Conservation (phyloP, 192 early-diverging fungal species). For the Cetraspora pellucida region DNA sequence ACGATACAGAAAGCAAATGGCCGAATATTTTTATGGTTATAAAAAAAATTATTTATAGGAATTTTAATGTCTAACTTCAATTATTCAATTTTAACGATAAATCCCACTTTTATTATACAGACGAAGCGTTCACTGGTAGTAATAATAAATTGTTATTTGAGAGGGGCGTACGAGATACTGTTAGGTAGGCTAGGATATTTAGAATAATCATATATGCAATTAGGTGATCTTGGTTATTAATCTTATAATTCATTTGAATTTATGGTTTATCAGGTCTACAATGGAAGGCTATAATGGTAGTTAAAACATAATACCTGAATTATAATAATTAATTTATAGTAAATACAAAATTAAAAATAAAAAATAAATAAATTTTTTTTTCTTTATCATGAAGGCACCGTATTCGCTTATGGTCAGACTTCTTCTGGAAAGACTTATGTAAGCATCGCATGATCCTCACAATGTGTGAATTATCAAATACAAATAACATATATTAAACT, state of each 20-base stretch:
- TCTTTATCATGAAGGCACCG: conserved; percentile 64
- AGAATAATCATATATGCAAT: too few relatives aligned
- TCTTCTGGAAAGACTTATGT: conserved; percentile 91
- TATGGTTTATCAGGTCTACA: conserved; percentile 35
- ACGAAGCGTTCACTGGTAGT: conserved; percentile 43
- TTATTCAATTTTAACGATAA: neutral
- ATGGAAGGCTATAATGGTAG: conserved; percentile 95
- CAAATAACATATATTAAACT: neutral
- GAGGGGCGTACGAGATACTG: conserved; percentile 44
- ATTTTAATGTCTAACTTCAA: neutral
- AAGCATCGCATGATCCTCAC: conserved; percentile 35
- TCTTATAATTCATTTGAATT: neutral
- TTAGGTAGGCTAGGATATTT: conserved; percentile 34
- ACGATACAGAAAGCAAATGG: conserved; percentile 29
- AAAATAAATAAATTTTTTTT: too few relatives aligned
- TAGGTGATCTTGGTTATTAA: neutral
- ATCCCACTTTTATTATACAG: conserved; percentile 29
- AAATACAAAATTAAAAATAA: neutral
- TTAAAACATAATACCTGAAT: neutral
- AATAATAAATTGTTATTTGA: conserved; percentile 49
- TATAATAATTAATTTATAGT: neutral
- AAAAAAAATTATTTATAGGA: neutral
- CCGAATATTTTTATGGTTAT: conserved; percentile 48
- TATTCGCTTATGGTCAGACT: conserved; percentile 99
- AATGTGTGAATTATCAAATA: neutral